Evolutionary conservation across 306 rosid species (phyloP).

Genomic region (Castanopsis chinensis): DNA sequence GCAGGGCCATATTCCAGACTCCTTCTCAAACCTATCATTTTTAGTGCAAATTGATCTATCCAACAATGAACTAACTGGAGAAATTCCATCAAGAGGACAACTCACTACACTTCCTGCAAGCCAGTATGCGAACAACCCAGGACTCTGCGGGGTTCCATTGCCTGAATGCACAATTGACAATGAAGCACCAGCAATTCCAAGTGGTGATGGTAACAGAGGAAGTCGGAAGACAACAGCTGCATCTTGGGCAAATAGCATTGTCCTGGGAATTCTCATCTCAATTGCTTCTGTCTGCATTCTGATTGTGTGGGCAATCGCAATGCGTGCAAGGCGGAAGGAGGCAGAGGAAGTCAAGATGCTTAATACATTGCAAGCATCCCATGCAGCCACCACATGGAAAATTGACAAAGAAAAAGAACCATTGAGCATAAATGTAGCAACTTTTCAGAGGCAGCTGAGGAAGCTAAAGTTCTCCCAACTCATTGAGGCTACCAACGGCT

Average conservation of each 20-base stretch:
- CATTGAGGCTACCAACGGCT: constrained; percentile 97
- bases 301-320: constrained; percentile 88
- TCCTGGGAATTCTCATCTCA: constrained; percentile 81
- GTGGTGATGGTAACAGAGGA: constrained; percentile 31
- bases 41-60: constrained; percentile 93
- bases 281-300: constrained; percentile 76
- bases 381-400: constrained; percentile 96
- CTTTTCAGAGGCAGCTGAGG: constrained; percentile 92
- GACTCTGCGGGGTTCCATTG: constrained; percentile 95
- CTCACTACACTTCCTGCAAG: constrained; percentile 89
- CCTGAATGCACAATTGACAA: constrained; percentile 57
- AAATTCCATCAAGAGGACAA: constrained; percentile 90
- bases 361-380: constrained; percentile 77
- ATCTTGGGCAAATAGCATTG: constrained; percentile 82
- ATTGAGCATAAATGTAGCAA: constrained; percentile 88
- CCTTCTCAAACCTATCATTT: constrained; percentile 88
- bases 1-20: constrained; percentile 93
- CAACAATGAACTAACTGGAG: constrained; percentile 79
- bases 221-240: constrained; percentile 46
- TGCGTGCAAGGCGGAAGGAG: constrained; percentile 79
- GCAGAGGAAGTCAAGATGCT: constrained; percentile 93
- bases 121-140: constrained; percentile 87
- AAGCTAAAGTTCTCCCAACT: constrained; percentile 94
- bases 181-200: constrained; percentile 44
- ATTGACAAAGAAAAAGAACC: constrained; percentile 97